Evolutionary conservation across 2,329 filamentous ascomycete genomes (phyloP), one percentile per base, ranked within the genome.

Genomic region (Shiraia sp.): DNA sequence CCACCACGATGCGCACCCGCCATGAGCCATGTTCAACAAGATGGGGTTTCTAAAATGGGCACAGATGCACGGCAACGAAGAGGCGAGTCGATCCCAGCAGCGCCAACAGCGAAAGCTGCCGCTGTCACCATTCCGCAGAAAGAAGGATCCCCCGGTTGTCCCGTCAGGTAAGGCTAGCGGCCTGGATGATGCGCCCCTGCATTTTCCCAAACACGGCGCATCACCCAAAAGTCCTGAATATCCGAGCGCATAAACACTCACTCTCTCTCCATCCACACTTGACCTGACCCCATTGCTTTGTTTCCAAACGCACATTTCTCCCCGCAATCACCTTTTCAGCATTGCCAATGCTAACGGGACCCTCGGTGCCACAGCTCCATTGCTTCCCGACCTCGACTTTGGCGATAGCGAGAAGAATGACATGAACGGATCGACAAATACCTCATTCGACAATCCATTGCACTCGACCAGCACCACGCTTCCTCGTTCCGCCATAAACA

Each of bases 371-470:
- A 24, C 54, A 53, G 59, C 54, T 19, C 57, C 59, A 16, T 38
- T 39, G 37, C 48, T 60, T 26, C 52, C 52, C 45, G 47, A 55
- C 31, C 43, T 60, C 45, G 41, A 47, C 36, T 52, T 61, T 45
- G 39, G 28, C 43, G 32, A 44, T 17, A 25, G 16, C 32, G 46
- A 51, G 35, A 45, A 54, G 40, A 39, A 58, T 64, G 60, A 62
- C 57, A 66, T 66, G 60, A 66, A 59, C 60, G 56, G 51, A 36
- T 43, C 49, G 29, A 23, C 38, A 25, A 37, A 45, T 28, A 42
- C 41, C 47, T 42, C 19, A 22, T 22, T 42, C 35, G 55, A 44
- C 42, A 48, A 62, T 49, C 29, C 47, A 22, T 39, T 49, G 22
- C 51, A 36, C 42, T 39, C 49, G 15, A 43, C 53, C 30, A 42